A percentile compares a stretch with the other conserved stretches of the same genome.
Evolutionary conservation across 169 alveolate species (phyloP).

Genomic region (Plasmodium berghei): DNA sequence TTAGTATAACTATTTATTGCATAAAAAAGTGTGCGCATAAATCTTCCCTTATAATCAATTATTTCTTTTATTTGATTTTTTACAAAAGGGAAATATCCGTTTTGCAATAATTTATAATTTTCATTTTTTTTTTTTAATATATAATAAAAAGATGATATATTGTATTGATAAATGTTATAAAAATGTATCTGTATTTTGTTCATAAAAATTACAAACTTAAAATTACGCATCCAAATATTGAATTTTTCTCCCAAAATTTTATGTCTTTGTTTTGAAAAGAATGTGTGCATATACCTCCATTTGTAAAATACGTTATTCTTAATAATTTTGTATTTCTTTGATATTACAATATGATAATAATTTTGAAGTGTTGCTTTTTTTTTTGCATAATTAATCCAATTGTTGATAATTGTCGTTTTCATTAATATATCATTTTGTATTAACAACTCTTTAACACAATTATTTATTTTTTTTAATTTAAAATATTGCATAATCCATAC

Average conservation of each 20-base stretch:
- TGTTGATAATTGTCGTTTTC: background rate
- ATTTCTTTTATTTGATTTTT: constrained; percentile 15
- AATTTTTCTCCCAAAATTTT: constrained; percentile 1
- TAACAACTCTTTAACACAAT: background rate
- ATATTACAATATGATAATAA: constrained; percentile 2
- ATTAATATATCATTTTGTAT: background rate
- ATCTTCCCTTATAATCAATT: background rate
- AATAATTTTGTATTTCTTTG: background rate
- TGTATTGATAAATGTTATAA: constrained; percentile 27
- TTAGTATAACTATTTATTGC: background rate
- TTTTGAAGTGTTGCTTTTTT: background rate
- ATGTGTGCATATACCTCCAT: constrained; percentile 19
- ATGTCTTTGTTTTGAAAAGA: background rate
- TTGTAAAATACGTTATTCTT: constrained; percentile 9
- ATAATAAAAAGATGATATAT: constrained; percentile 34
- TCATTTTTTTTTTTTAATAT: constrained; percentile 35
- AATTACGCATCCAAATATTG: constrained; percentile 32
- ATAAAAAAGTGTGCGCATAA: background rate
- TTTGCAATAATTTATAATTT: constrained; percentile 7
- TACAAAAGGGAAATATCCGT: constrained; percentile 32
- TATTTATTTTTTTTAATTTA: constrained; percentile 11
- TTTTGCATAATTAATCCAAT: constrained; percentile 17
- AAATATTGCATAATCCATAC: constrained; percentile 12
- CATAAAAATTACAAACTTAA: constrained; percentile 13
- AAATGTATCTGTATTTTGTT: constrained; percentile 19